Base-by-base conservation (phyloP, 257 asterid genomes). In the Phtheirospermum japonicum region DNA sequence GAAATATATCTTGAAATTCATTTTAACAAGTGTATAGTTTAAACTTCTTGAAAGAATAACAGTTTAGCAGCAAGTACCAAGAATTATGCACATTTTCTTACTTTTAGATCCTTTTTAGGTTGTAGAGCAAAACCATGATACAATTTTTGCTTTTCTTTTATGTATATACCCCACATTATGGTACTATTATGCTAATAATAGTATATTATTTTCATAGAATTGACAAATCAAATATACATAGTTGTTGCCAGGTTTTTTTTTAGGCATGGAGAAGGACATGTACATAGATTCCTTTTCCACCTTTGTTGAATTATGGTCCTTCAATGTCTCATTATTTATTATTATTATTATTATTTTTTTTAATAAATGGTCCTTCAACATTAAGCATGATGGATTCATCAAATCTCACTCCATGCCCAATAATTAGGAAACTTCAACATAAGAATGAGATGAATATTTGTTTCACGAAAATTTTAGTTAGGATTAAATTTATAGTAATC, bases 241-340 rank as follows among this genome's bases (percentile, higher is more conserved):
- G 77, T 67, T 73, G 85, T 65, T 63, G 80, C 73, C 80, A 75
- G 69, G 1, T 40, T 8, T 40, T 8, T 40, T 40, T 40, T 0
- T 40, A 23, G 1, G 28, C 28, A 23, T 23, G 2, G 3, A 1
- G 28, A 23, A 23, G 1, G 28, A 23, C n/a, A n/a, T n/a, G n/a
- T n/a, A n/a, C n/a, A n/a, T n/a, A n/a, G n/a, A n/a, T n/a, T n/a
- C n/a, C n/a, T n/a, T n/a, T n/a, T n/a, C n/a, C n/a, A n/a, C n/a
- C n/a, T n/a, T n/a, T n/a, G n/a, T n/a, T n/a, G n/a, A n/a, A n/a
- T n/a, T n/a, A n/a, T n/a, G n/a, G n/a, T n/a, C n/a, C n/a, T n/a
- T n/a, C n/a, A n/a, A n/a, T n/a, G n/a, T n/a, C n/a, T n/a, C n/a
- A n/a, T n/a, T n/a, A n/a, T n/a, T n/a, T n/a, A 23, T 23, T 23